Base-by-base conservation (phyloP, 2,329 filamentous ascomycete species). In the Neonectria faginata region DNA sequence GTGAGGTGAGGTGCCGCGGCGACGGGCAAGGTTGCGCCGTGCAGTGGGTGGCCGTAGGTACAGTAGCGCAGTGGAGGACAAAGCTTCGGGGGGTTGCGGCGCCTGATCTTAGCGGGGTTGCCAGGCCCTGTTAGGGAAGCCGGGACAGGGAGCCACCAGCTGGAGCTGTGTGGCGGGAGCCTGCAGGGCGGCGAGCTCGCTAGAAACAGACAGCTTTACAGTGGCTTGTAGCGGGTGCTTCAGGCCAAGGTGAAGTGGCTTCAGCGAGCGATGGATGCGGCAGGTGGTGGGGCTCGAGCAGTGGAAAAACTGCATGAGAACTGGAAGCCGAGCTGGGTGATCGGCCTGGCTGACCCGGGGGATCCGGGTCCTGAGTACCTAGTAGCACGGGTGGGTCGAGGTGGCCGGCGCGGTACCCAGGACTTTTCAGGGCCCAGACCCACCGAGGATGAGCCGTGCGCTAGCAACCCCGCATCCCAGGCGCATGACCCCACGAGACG, bases 401-500 rank as follows among this genome's bases (percentile, higher is more conserved):
- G 22, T 42, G 53, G 11, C 39, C 57, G 48, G 22, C 47, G 53
- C 55, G 63, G 66, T 67, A 67, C 60, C 57, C 51, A 52, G 52
- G 63, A 67, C 66, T 54, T 62, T 45, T 60, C 48, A 41, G 27
- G 42, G 50, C 18, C 25, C 27, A 53, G 64, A 60, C 60, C 64
- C 64, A 66, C 64, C 53, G 54, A 59, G 36, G 45, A 66, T 56
- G 55, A 63, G 64, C 60, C 63, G 57, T 63, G 62, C 66, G 66
- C 66, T 63, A 66, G 56, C 42, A 67, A 68, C 66, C 66, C 66
- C 66, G 66, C 66, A 68, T 56, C 62, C 64, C 33, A 60, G 60
- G 66, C 67, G 67, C 67, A 67, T 68, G 67, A 68, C 67, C 67
- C 66, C 66, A 62, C 64, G 66, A 66, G 65, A 62, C 62, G 56